phyloP scores from a whole-genome alignment of 306 rosid species.

The Gastrolobium villosum region DNA sequence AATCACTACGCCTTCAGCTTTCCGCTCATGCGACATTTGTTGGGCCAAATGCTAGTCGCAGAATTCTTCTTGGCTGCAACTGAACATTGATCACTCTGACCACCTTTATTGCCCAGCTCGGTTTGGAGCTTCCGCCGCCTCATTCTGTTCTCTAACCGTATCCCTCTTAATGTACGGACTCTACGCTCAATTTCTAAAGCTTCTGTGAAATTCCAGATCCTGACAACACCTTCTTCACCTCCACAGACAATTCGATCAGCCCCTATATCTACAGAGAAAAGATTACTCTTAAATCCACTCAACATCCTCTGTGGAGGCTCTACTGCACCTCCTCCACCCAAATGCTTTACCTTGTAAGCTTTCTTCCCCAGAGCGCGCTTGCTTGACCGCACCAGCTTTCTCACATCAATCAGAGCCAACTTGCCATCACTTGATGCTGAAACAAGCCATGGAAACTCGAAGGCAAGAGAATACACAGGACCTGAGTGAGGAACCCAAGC shows the following conservation, averaged over 20 bases:
- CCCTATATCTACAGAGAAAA: slow-evolving; percentile 81
- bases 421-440: slow-evolving; percentile 93
- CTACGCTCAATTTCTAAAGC: slow-evolving; percentile 83
- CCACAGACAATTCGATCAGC: slow-evolving; percentile 95
- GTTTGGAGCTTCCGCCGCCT: slow-evolving; percentile 76
- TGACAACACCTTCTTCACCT: slow-evolving; percentile 92
- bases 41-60: slow-evolving; percentile 68
- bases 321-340: slow-evolving; percentile 43
- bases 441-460: slow-evolving; percentile 98
- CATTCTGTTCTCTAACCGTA: slow-evolving; percentile 84
- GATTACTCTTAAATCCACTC: slow-evolving; percentile 79
- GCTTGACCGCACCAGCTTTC: slow-evolving; percentile 67
- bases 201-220: slow-evolving; percentile 94
- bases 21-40: slow-evolving; percentile 69
- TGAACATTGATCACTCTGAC: slow-evolving; percentile 76
- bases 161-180: slow-evolving; percentile 70
- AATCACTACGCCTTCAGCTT: slow-evolving; percentile 78
- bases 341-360: slow-evolving; percentile 50
- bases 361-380: slow-evolving; percentile 57
- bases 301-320: slow-evolving; percentile 97
- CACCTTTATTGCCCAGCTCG: slow-evolving; percentile 64
- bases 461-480: slow-evolving; percentile 84
- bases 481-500: slow-evolving; percentile 92
- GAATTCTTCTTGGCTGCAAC: slow-evolving; percentile 89
- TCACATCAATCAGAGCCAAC: slow-evolving; percentile 83